Evolutionary conservation across 1,284 basidiomycete species (phyloP).

Genomic region (Pascua guehoae): DNA sequence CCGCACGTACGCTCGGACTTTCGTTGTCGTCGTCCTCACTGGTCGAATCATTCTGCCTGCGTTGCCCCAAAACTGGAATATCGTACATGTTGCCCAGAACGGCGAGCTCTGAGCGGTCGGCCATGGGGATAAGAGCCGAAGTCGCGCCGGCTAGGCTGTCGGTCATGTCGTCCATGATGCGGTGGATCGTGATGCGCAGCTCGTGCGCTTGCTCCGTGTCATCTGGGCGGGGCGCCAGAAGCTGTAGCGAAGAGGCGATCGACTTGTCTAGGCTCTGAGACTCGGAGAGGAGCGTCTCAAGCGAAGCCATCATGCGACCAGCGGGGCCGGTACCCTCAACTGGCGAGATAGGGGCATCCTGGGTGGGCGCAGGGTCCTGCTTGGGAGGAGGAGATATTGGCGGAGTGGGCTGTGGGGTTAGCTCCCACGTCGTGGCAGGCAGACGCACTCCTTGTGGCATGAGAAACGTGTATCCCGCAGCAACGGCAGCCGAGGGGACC

Average conservation of each 20-base stretch:
- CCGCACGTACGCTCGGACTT: neutral
- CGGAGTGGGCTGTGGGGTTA: neutral
- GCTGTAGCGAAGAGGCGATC: conserved; percentile 24
- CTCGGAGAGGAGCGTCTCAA: conserved; percentile 20
- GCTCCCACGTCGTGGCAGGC: neutral
- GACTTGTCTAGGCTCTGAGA: conserved; percentile 23
- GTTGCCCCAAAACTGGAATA: conserved; percentile 25
- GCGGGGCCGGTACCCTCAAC: too few relatives aligned
- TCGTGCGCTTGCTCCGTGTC: conserved; percentile 21
- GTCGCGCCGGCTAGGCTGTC: conserved; percentile 40
- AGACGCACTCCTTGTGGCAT: neutral
- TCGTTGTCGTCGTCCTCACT: conserved; percentile 7
- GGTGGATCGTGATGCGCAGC: conserved; percentile 36
- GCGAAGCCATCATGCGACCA: conserved; percentile 4
- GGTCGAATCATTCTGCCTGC: conserved; percentile 2
- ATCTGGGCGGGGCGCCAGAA: conserved; percentile 23
- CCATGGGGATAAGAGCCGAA: conserved; percentile 28
- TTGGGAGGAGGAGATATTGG: neutral
- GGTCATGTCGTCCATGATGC: conserved; percentile 35
- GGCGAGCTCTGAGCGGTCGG: conserved; percentile 31
- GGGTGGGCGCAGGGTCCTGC: neutral
- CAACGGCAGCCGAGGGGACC: neutral
- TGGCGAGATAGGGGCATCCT: neutral
- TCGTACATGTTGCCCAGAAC: conserved; percentile 46
- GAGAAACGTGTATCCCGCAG: neutral